A percentile compares a stretch with the other conserved stretches of the same genome.
Evolutionary conservation across 73 alveolate genomes (phyloP).

Genomic region (Paramecium caudatum): DNA sequence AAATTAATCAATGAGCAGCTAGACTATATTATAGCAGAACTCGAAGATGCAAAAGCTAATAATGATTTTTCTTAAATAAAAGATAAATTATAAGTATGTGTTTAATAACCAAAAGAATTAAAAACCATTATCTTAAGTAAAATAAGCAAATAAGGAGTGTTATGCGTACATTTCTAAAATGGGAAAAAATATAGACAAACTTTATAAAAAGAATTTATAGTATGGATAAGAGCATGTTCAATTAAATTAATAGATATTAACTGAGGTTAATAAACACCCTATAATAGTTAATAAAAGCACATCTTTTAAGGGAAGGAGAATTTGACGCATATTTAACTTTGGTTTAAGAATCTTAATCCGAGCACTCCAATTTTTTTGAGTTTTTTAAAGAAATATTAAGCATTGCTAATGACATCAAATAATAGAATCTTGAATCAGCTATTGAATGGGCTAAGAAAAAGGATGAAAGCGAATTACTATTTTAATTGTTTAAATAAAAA

Average conservation of each 20-base stretch:
- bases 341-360: slow-evolving; percentile 50
- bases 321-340: slow-evolving; percentile 64
- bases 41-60: background rate
- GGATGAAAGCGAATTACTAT: background rate
- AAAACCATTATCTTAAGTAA: slow-evolving; percentile 68
- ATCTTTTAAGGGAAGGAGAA: slow-evolving; percentile 66
- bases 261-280: slow-evolving; percentile 36
- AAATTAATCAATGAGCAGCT: background rate
- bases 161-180: slow-evolving; percentile 67
- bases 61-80: background rate
- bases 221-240: slow-evolving; percentile 68
- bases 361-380: background rate
- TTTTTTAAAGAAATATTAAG: background rate
- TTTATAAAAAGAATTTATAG: slow-evolving; percentile 56
- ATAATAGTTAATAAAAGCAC: slow-evolving; percentile 57
- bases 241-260: slow-evolving; percentile 17
- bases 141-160: slow-evolving; percentile 60
- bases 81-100: slow-evolving; percentile 33
- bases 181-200: slow-evolving; percentile 76
- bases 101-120: background rate
- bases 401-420: slow-evolving; percentile 15
- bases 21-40: slow-evolving; percentile 6
- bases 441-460: slow-evolving; percentile 65
- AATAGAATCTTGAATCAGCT: slow-evolving; percentile 42
- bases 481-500: slow-evolving; percentile 35